phyloP scores from a whole-genome alignment of 2,329 filamentous ascomycete genomes.

The Ophiostoma fasciatum region DNA sequence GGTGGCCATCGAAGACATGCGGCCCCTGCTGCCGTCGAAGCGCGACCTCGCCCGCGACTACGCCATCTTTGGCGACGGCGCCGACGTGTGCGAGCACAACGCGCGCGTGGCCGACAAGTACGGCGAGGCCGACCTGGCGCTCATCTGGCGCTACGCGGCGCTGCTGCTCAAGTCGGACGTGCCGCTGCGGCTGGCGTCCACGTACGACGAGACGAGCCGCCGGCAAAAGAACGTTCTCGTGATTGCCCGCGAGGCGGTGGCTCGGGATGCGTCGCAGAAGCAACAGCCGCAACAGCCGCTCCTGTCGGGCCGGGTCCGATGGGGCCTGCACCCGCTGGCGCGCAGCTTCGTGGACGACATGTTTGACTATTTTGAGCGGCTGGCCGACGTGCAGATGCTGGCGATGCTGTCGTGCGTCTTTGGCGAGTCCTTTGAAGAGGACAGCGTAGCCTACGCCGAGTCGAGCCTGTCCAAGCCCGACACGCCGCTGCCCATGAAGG shows the following conservation, averaged over 20 bases:
- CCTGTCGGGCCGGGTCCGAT: conserved; percentile 48
- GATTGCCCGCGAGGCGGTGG: conserved; percentile 48
- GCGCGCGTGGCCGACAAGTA: conserved; percentile 59
- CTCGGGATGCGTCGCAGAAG: conserved; percentile 14
- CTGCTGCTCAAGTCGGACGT: conserved; percentile 66
- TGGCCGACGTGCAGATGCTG: conserved; percentile 53
- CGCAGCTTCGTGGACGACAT: conserved; percentile 44
- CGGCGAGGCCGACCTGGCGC: conserved; percentile 55
- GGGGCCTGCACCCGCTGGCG: conserved; percentile 51
- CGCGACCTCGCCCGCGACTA: conserved; percentile 64
- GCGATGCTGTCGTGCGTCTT: conserved; percentile 60
- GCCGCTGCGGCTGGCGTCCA: conserved; percentile 48
- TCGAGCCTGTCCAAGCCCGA: conserved; percentile 41
- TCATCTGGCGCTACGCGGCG: conserved; percentile 71
- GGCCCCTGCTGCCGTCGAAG: conserved; percentile 62
- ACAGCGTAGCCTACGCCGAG: conserved; percentile 46
- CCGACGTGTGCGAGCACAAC: conserved; percentile 75
- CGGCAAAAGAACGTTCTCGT: conserved; percentile 48
- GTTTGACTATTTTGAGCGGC: conserved; percentile 47
- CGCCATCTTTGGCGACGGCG: conserved; percentile 66
- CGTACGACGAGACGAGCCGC: conserved; percentile 18
- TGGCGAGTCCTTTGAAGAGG: conserved; percentile 41
- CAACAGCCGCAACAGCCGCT: neutral
- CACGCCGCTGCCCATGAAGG: conserved; percentile 49
- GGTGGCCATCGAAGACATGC: conserved; percentile 58